Base-by-base conservation (phyloP, 2,329 filamentous ascomycete genomes). In the Huntiella moniliformis region DNA sequence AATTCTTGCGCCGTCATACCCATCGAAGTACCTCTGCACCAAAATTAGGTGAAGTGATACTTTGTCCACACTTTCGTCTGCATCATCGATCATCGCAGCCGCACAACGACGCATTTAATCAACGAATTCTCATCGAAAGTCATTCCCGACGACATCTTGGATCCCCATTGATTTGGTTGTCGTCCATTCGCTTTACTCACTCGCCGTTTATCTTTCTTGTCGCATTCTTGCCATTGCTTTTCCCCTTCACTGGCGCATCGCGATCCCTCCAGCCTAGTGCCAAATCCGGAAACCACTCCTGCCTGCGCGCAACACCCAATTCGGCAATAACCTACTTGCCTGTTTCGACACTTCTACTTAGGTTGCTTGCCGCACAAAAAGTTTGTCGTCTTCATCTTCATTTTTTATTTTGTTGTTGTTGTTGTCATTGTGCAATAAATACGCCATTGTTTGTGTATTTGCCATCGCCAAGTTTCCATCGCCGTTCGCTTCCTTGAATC, bases 1-100 rank as follows among this genome's bases (percentile, higher is more conserved):
- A 45, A 16, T 39, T 43, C 17, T 48, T 47, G 45, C 48, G 45
- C 42, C 45, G 32, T 36, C 33, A 12, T 28, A 13, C 41, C 40
- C 34, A 42, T 34, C 37, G 10, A 46, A 48, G 47, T 49, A 49
- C 36, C 28, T 31, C 34, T 39, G 36, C 47, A 49, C 47, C 7
- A 33, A 40, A 44, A 18, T 46, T 37, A 18, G 10, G 47, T 49
- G 47, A 39, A 33, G 41, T 46, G 47, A 49, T 49, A 49, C 47
- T 28, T 49, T 22, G 18, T 16, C 22, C 45, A 7, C 15, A 34
- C n/a, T 13, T 32, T 42, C 28, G 31, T n/a, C 22, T 12, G 16
- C 12, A 16, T 16, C 31, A 15, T 22, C 11, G 17, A 28, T 38
- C 22, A 38, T 38, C 32, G 10, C 32, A 33, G 11, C 8, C 13